These are phyloP conservation scores for Suillus plorans DNA, from an alignment of 768 basidiomycete genomes.

Conservation along the genomic window DNA sequence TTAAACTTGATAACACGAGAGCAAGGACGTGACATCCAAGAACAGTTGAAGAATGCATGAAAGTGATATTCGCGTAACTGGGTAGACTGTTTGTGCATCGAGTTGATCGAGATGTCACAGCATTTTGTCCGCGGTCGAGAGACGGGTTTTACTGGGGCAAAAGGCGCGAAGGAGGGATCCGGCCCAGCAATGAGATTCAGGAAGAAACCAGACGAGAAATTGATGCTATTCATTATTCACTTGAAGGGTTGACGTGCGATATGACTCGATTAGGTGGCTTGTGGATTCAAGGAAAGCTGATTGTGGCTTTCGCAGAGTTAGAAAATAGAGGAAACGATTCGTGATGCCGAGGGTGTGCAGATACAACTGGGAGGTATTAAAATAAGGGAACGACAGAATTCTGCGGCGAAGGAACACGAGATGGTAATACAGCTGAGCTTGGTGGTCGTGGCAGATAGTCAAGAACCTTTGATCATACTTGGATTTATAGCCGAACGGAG, in stretches of 20 bases:
- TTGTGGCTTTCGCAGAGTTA: not conserved
- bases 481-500: conserved; percentile 4
- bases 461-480: not conserved
- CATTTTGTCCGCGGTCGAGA: not conserved
- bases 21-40: conserved; percentile 34
- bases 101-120: not conserved
- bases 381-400: not conserved
- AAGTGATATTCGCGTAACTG: conserved; percentile 45
- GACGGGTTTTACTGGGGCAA: not conserved
- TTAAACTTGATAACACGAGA: conserved; percentile 23
- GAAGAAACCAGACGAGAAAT: not conserved
- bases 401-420: not conserved
- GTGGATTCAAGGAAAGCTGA: not conserved
- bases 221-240: not conserved
- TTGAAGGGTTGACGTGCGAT: not conserved
- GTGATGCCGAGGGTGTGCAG: not conserved
- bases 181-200: not conserved
- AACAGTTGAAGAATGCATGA: conserved; percentile 42
- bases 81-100: not conserved
- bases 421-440: not conserved
- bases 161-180: not conserved
- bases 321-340: not conserved
- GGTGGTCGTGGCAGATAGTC: not conserved
- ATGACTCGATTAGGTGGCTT: not conserved
- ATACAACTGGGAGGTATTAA: not conserved